These are phyloP conservation scores for Breviolum minutum DNA, from an alignment of 73 alveolate species.

Conservation along the genomic window DNA sequence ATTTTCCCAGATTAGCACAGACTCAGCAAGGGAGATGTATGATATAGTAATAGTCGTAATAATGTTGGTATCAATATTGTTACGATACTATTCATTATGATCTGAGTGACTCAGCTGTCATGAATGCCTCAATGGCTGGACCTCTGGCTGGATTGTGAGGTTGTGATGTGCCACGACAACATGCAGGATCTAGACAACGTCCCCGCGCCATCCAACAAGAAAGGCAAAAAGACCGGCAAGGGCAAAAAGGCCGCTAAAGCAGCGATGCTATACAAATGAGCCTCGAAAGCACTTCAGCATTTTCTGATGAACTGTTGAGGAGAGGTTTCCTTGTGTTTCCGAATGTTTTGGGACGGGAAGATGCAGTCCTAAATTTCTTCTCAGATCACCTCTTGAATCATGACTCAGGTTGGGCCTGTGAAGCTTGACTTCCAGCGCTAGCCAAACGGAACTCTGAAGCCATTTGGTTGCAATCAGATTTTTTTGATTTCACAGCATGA, in stretches of 20 bases:
- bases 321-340: background rate
- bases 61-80: too few species aligned
- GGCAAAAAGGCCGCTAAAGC: slow-evolving; percentile 22
- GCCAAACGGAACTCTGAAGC: background rate
- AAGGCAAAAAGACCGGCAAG: slow-evolving; percentile 4
- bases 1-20: too few species aligned
- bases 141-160: background rate
- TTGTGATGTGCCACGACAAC: slow-evolving; percentile 86
- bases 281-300: background rate
- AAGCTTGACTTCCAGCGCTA: background rate
- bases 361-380: background rate
- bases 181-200: slow-evolving; percentile 59
- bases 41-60: too few species aligned
- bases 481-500: background rate
- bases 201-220: slow-evolving; percentile 70
- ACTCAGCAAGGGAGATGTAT: too few species aligned
- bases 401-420: slow-evolving; percentile 50
- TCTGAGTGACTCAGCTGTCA: too few species aligned
- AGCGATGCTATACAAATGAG: slow-evolving; percentile 56
- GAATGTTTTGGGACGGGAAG: background rate
- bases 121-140: background rate
- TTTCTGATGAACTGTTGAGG: background rate
- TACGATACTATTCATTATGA: too few species aligned
- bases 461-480: background rate
- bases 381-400: background rate